Evolutionary conservation across 306 rosid genomes (phyloP), one percentile per base, ranked within the genome.

Genomic region (Cicer judaicum): DNA sequence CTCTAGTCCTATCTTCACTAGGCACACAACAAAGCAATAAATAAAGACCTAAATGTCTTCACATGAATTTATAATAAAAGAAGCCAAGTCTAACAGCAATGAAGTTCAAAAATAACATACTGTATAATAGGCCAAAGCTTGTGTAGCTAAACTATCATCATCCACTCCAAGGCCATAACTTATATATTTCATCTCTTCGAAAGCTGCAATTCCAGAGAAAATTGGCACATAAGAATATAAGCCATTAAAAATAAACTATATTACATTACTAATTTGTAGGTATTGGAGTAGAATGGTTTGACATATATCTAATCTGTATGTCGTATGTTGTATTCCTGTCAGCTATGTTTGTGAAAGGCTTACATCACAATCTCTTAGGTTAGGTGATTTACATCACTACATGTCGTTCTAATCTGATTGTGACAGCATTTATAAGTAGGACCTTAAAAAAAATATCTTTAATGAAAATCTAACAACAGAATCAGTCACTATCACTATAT

Each of bases 1-100:
- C 72, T 90, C 94, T 56, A 90, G 80, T 7, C 91, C 98, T 72
- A 92, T 89, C 98, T 90, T 84, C 78, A 82, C 42, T 77, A 70
- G 73, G 69, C 67, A 70, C 73, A 80, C 24, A 54, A 41, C 34
- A 68, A 72, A 65, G 64, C 52, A 66, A 69, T 56, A 65, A 82
- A 49, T 18, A 13, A 40, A 73, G 61, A 9, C 15, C 59, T 24
- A 50, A 64, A 79, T 1, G 43, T 16, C 57, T 56, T 55, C 44
- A 4, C 24, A 9, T 13, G 73, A 68, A 59, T 44, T 44, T 29
- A 39, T 7, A 56, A 41, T 59, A 53, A n/a, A 46, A 54, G 44
- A 41, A 40, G 62, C 4, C 36, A 40, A 60, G 34, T 41, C 70
- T 34, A 52, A 60, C 59, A 44, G 16, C 24, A 74, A 52, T 5